Evolutionary conservation across 2,329 filamentous ascomycete species (phyloP), one percentile per base, ranked within the genome.

Genomic region (Colletotrichum godetiae): DNA sequence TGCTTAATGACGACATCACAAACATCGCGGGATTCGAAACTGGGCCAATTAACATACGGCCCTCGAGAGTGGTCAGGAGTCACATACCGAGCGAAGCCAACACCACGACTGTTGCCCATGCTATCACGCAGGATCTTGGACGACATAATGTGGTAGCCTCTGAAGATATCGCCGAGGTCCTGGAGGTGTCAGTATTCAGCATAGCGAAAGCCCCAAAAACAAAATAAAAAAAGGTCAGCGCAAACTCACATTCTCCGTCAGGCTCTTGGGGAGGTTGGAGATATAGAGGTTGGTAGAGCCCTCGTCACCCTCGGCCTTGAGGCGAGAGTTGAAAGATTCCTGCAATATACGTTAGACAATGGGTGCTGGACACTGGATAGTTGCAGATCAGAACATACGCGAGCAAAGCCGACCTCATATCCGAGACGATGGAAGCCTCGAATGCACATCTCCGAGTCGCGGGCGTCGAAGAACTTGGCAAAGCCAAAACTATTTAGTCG

Each of bases 291-390:
- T 99, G 76, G 97, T 98, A 59, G 97, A 98, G 55, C 84, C 80
- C 65, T 93, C 94, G 79, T 99, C 96, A 68, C 95, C 93, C 80
- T 98, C 94, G 58, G 97, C 96, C 88, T 99, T 98, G 78, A 99
- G 93, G 78, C 97, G 95, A 77, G 95, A 95, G 84, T 99, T 99
- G 86, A 98, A 98, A 24, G 96, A 98, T 87, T 98, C 97, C 93
- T 97, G 72, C 13, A 12, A 35, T 73, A 75, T n/a, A 63, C 78
- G 75, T 83, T 64, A 84, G 77, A 58, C 42, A 57, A 19, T 60
- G n/a, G 57, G n/a, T 68, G 67, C 60, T 53, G 8, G 7, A 22
- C 10, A 55, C 15, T 22, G n/a, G 7, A 5, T 12, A 4, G 13
- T 58, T 65, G 35, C 52, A 66, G 37, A 58, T 52, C 19, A 24